Evolutionary conservation across 2,329 filamentous ascomycete genomes (phyloP), one percentile per base, ranked within the genome.

Genomic region (Proliferodiscus dingleyae): DNA sequence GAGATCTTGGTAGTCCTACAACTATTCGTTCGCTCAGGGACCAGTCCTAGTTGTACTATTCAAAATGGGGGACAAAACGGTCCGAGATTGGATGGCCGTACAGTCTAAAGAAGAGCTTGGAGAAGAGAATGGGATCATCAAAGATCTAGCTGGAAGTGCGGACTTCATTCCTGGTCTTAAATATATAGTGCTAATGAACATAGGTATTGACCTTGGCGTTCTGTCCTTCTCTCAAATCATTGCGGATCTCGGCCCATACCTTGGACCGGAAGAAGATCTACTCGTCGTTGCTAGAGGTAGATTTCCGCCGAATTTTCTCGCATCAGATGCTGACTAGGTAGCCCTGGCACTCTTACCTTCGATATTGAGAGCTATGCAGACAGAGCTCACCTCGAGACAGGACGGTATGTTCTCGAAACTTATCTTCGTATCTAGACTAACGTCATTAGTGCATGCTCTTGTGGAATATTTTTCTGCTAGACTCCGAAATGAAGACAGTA

Each of bases 381-480:
- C 37, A n/a, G 45, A 53, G 23, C 41, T 50, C 3, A 11, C 28
- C 15, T 45, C 53, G 10, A 46, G 50, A 23, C 39, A 41, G 13
- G 39, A 41, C 33, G 39, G 39, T 41, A 22, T 4, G 11, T n/a
- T 13, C 19, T 21, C 11, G 3, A 26, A 15, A 15, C 19, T 11
- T 28, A 29, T 18, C 33, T 15, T 11, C 19, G 11, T 37, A 39
- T 43, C 33, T 22, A 21, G 24, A 18, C 41, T 52, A 30, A 55
- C 37, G 23, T 7, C 2, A 9, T 7, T 41, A 57, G 57, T 55
- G 24, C 51, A 52, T 39, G 21, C 43, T 18, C 36, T 61, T 6
- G 45, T 55, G 37, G 44, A 52, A 28, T 60, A 59, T 36, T 47
- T 59, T 9, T 46, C 44, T 16, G 28, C 15, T n/a, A 45, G 51